These are phyloP conservation scores for Pneumocystis carinii DNA, from an alignment of 1,139 yeast species.

Conservation along the genomic window DNA sequence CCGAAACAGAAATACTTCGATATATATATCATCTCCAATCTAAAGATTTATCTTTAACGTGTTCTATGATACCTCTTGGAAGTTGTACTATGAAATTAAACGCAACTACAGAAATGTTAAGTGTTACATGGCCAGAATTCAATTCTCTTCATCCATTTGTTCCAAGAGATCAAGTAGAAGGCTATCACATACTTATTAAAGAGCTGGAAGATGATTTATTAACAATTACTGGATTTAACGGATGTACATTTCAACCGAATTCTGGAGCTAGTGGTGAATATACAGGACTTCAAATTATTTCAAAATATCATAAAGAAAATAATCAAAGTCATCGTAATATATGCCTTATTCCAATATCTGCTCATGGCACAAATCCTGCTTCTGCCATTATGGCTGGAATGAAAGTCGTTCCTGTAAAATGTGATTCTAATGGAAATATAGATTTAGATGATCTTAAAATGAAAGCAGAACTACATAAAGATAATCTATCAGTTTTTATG, in stretches of 20 bases:
- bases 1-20: constrained; percentile 88
- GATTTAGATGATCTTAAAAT: constrained; percentile 60
- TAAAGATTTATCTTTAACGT: constrained; percentile 82
- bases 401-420: constrained; percentile 83
- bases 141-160: constrained; percentile 81
- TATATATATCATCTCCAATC: constrained; percentile 74
- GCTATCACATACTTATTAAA: constrained; percentile 57
- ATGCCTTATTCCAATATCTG: constrained; percentile 89
- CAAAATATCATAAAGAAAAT: constrained; percentile 48
- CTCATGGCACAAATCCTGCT: constrained; percentile 98
- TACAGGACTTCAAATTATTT: constrained; percentile 79
- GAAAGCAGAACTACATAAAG: constrained; percentile 58
- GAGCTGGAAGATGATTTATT: constrained; percentile 77
- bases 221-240: constrained; percentile 88
- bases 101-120: constrained; percentile 87
- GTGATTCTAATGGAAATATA: constrained; percentile 70
- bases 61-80: constrained; percentile 94
- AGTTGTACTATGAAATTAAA: constrained; percentile 97
- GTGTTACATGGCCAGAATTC: constrained; percentile 90
- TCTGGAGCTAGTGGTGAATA: constrained; percentile 99
- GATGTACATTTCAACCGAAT: constrained; percentile 86
- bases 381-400: constrained; percentile 96
- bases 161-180: constrained; percentile 72
- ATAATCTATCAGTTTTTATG: constrained; percentile 76
- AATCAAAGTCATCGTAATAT: constrained; percentile 68